These are phyloP conservation scores for Zygosaccharomyces bailii DNA, from an alignment of 805 yeast genomes.

Conservation along the genomic window DNA sequence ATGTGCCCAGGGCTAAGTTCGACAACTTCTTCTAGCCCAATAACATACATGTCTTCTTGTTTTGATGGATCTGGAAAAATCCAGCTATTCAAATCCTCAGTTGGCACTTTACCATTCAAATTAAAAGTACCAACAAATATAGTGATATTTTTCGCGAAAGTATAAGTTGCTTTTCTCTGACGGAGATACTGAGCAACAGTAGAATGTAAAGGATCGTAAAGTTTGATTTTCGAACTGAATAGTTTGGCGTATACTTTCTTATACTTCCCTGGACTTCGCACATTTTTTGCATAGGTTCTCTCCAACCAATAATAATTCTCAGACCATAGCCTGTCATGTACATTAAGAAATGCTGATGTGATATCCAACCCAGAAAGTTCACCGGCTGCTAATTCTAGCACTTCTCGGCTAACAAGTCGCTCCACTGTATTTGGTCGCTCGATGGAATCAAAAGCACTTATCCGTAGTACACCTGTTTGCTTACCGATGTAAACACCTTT, in stretches of 20 bases:
- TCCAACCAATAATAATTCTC: constrained; percentile 86
- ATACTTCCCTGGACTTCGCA: constrained; percentile 31
- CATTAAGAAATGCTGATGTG: constrained; percentile 50
- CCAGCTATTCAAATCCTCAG: constrained; percentile 69
- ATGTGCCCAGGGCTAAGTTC: constrained; percentile 82
- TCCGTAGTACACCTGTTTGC: constrained; percentile 87
- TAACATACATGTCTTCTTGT: constrained; percentile 59
- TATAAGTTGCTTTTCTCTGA: constrained; percentile 49
- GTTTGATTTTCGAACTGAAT: constrained; percentile 46
- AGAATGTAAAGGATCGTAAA: constrained; percentile 89
- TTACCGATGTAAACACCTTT: constrained; percentile 61
- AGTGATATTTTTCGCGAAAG: constrained; percentile 55
- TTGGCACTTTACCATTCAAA: constrained; percentile 64
- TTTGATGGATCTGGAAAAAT: constrained; percentile 55
- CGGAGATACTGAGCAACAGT: constrained; percentile 67
- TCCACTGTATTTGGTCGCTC: constrained; percentile 79
- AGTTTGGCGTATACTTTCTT: constrained; percentile 29
- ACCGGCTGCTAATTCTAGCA: constrained; percentile 43
- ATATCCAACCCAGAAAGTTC: constrained; percentile 43
- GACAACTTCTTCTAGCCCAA: constrained; percentile 88
- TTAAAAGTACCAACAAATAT: constrained; percentile 86
- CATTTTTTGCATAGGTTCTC: constrained; percentile 57
- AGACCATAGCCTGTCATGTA: constrained; percentile 84
- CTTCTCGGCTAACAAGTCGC: constrained; percentile 66
- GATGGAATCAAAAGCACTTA: constrained; percentile 85